phyloP scores from a whole-genome alignment of 768 basidiomycete genomes.

The Suillus ampliporus region DNA sequence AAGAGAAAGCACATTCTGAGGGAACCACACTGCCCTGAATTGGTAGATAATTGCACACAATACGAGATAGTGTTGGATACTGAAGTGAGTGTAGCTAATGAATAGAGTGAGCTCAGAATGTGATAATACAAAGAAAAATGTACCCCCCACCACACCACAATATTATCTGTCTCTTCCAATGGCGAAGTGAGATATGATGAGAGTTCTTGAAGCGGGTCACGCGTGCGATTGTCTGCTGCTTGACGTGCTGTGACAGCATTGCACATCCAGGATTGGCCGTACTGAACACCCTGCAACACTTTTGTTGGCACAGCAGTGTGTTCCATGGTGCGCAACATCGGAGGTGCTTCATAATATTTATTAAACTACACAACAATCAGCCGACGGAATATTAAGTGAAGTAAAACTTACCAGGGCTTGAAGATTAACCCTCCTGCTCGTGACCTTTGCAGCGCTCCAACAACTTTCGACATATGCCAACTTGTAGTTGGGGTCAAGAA shows the following conservation, averaged over 20 bases:
- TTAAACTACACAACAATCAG: too few relatives aligned
- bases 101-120: not conserved
- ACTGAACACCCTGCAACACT: too few relatives aligned
- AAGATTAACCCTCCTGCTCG: too few relatives aligned
- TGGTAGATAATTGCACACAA: constrained; percentile 21
- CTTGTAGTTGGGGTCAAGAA: constrained; percentile 20
- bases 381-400: too few relatives aligned
- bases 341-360: too few relatives aligned
- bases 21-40: constrained; percentile 31
- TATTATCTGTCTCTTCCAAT: constrained; percentile 20
- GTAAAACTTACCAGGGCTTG: too few relatives aligned
- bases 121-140: constrained; percentile 11
- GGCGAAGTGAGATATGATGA: constrained; percentile 14
- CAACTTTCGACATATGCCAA: constrained; percentile 15
- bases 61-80: constrained; percentile 23
- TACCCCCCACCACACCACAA: constrained; percentile 28
- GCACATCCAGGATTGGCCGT: too few relatives aligned
- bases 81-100: constrained; percentile 11
- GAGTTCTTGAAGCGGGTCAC: constrained; percentile 17
- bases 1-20: constrained; percentile 34
- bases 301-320: too few relatives aligned
- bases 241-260: constrained; percentile 15
- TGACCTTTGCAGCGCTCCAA: too few relatives aligned
- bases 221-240: not conserved
- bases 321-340: too few relatives aligned